Conservation (phyloP, 108 stramenopile genomes). For the Aurantiochytrium sp. region DNA sequence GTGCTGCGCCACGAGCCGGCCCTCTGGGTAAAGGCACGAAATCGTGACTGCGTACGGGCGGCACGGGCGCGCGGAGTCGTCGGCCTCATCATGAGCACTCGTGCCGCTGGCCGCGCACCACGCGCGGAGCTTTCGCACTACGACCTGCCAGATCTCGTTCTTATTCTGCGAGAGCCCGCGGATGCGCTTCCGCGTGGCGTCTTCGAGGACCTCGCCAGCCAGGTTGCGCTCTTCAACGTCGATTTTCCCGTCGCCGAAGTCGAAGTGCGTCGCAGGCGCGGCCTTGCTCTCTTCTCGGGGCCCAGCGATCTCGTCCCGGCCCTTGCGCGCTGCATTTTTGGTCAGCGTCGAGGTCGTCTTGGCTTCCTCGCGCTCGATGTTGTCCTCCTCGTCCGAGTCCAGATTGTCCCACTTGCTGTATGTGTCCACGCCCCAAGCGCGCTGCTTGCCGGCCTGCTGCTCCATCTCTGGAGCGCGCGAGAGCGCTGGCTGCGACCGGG, state of each 20-base stretch:
- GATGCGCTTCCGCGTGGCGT: neutral
- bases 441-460: neutral
- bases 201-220: neutral
- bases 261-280: neutral
- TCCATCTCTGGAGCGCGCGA: neutral
- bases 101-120: neutral
- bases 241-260: neutral
- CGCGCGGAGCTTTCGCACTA: neutral
- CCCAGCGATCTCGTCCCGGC: no score
- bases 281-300: no score
- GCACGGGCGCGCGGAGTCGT: neutral
- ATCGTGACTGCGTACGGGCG: neutral
- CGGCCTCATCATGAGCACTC: no score
- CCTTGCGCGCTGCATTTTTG: no score
- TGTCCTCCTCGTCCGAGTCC: neutral
- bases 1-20: neutral
- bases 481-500: no score
- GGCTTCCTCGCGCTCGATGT: no score
- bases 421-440: neutral
- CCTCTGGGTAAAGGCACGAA: neutral
- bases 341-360: no score
- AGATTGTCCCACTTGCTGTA: constrained; percentile 15
- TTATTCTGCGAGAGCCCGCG: neutral
- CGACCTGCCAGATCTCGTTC: constrained; percentile 5
- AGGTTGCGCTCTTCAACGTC: neutral